Evolutionary conservation across 1,284 basidiomycete genomes (phyloP).

Genomic region (Tetrapyrgos nigripes): DNA sequence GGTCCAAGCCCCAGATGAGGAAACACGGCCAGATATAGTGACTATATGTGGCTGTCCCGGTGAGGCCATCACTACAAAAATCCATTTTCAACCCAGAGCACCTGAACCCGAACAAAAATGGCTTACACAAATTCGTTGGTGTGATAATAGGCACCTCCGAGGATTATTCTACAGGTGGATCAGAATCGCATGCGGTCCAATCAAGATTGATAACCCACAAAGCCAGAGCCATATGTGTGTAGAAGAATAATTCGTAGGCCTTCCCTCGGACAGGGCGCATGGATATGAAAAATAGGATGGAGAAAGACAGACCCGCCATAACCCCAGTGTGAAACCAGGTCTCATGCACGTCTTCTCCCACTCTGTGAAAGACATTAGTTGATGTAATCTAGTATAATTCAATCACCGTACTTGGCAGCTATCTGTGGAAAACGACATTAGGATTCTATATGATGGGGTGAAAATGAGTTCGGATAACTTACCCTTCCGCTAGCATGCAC

Average conservation of each 20-base stretch:
- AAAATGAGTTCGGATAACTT: constrained; percentile 23
- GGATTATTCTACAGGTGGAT: constrained; percentile 38
- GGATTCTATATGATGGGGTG: not conserved
- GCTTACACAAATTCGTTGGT: constrained; percentile 33
- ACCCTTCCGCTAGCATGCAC: constrained; percentile 54
- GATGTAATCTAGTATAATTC: not conserved
- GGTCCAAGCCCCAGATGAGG: constrained; percentile 71
- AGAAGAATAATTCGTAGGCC: constrained; percentile 56
- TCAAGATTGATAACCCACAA: constrained; percentile 41
- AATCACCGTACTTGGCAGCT: constrained; percentile 4
- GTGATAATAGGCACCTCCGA: constrained; percentile 51
- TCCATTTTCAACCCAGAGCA: not conserved
- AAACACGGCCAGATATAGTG: constrained; percentile 62
- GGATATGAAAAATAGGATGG: constrained; percentile 46
- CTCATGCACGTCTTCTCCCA: constrained; percentile 21
- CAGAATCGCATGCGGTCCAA: not conserved
- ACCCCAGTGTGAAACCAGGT: constrained; percentile 49
- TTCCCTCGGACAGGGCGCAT: constrained; percentile 49
- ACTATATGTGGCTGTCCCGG: constrained; percentile 21
- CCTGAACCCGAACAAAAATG: not conserved
- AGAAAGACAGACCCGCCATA: constrained; percentile 41
- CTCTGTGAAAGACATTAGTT: not conserved
- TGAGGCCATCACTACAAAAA: constrained; percentile 15
- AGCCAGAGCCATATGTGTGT: constrained; percentile 45
- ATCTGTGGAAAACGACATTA: not conserved